phyloP scores from a whole-genome alignment of 306 rosid genomes.

The Comarum palustre region DNA sequence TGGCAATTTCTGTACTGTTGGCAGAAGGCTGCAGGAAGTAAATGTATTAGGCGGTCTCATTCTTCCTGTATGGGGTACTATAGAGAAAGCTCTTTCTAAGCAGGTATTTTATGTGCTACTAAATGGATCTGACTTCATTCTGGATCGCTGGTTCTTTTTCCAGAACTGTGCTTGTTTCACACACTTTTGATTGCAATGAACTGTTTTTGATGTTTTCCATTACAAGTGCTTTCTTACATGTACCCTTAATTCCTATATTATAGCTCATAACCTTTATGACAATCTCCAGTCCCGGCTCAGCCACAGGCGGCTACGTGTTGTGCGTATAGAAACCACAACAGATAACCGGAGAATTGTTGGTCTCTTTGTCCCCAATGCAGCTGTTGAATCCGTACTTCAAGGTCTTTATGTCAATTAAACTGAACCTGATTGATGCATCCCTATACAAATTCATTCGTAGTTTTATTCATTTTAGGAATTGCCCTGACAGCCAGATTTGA shows the following conservation, averaged over 20 bases:
- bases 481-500: not conserved
- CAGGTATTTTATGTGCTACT: constrained; percentile 53
- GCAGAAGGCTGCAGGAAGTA: constrained; percentile 96
- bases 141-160: not conserved
- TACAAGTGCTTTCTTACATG: not conserved
- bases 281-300: constrained; percentile 67
- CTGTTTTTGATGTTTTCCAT: not conserved
- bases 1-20: constrained; percentile 82
- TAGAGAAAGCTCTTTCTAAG: constrained; percentile 91
- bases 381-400: constrained; percentile 89
- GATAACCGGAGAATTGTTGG: constrained; percentile 84
- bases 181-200: not conserved
- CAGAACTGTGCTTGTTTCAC: not conserved
- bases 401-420: constrained; percentile 43
- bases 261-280: constrained; percentile 8
- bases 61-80: constrained; percentile 94
- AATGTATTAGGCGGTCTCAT: constrained; percentile 93
- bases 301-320: constrained; percentile 92
- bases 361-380: constrained; percentile 88
- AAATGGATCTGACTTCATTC: not conserved
- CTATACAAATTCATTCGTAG: not conserved
- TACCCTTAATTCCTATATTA: not conserved
- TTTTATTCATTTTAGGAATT: not conserved
- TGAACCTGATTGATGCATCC: not conserved
- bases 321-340: constrained; percentile 79